Base-by-base conservation (phyloP, 1,284 basidiomycete genomes). In the Papiliotrema terrestris region DNA sequence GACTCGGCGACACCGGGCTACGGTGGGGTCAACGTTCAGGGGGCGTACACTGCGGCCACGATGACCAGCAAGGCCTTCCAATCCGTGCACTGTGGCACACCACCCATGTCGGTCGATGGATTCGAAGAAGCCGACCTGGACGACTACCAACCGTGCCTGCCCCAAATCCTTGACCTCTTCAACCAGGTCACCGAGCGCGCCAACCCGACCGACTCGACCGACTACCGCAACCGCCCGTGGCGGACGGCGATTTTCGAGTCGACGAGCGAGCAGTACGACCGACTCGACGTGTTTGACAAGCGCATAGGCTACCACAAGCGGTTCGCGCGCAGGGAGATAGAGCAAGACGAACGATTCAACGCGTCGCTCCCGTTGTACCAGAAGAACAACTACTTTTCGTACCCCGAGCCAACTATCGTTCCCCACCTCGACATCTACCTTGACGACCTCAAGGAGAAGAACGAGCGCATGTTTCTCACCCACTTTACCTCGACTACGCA, bases 91-190 rank as follows among this genome's bases (percentile, higher is more conserved):
- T 46, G 45, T 19, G 45, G 45, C 25, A 46, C 45, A 15, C 20
- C 45, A 8, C 20, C 45, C 45, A 23, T 46, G 19, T 46, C 45
- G 45, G 45, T 29, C 19, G 25, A 29, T 19, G 25, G 45, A 13
- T 46, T 46, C 19, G 25, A 25, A 14, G 45, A 46, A 19, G 20
- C 8, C 8, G 20, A 13, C 23, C 9, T 29, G 22, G 45, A 46
- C 23, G 25, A 15, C 8, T 54, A 54, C 44, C 53, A 54, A 42
- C 53, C 53, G 17, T 54, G 53, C 17, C 46, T 54, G n/a, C 53
- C 53, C 6, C 53, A 54, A 8, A 44, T 45, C 26, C 26, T 54
- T 23, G 41, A 45, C 42, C 23, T 50, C 9, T 1, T 54, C 13
- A 49, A 50, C 35, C 26, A 37, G 32, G 38, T n/a, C 13, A 42